Conservation (phyloP, 2,329 filamentous ascomycete species). For the Talaromyces funiculosus region DNA sequence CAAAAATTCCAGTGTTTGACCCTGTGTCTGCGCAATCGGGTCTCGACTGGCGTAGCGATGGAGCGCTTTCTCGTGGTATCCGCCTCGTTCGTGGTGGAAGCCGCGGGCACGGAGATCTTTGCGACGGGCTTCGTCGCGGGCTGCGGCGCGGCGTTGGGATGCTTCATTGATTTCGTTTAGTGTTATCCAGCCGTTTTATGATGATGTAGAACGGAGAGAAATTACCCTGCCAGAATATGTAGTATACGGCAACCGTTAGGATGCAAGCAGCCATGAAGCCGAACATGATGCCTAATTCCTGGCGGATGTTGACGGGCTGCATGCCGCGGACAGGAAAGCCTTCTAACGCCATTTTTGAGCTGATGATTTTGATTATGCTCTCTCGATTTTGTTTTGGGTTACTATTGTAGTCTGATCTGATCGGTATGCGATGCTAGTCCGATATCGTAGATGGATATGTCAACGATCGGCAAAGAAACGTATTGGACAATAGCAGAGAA, state of each 20-base stretch:
- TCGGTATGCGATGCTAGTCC: neutral
- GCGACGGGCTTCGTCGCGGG: conserved; percentile 28
- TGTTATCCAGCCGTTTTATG: too few species aligned
- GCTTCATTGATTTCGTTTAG: conserved; percentile 16
- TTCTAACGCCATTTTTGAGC: conserved; percentile 18
- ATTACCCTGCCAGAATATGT: conserved; percentile 30
- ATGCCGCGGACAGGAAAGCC: neutral
- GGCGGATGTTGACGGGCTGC: conserved; percentile 21
- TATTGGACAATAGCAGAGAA: neutral
- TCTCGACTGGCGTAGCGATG: conserved; percentile 15
- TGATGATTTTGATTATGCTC: neutral
- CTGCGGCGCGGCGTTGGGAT: conserved; percentile 21
- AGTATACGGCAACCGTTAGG: conserved; percentile 30
- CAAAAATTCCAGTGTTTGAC: conserved; percentile 12
- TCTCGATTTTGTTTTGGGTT: neutral
- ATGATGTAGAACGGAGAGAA: neutral
- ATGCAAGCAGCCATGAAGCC: conserved; percentile 31
- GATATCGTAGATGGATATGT: neutral
- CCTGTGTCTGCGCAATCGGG: conserved; percentile 13
- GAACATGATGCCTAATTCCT: conserved; percentile 37
- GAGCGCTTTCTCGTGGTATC: conserved; percentile 25
- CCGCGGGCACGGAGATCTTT: conserved; percentile 25
- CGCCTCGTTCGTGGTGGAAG: conserved; percentile 20
- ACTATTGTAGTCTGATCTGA: neutral
- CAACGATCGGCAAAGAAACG: neutral